Evolutionary conservation across 2,329 filamentous ascomycete genomes (phyloP).

Genomic region (Pseudophaeomoniella oleicola): DNA sequence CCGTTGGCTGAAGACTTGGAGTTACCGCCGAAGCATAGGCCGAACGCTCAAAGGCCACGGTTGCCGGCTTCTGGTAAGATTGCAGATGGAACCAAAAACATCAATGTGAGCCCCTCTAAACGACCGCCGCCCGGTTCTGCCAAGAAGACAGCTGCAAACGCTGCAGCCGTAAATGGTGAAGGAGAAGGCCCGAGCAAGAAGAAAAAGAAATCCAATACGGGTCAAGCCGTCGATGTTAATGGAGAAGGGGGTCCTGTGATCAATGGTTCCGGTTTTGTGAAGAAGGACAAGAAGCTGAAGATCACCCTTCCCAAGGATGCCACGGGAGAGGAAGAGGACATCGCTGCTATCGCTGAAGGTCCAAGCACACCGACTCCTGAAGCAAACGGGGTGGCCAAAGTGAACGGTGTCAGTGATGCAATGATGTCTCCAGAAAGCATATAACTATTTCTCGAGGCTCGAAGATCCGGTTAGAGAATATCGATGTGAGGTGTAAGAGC

Average conservation of each 20-base stretch:
- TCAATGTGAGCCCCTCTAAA: slow-evolving; percentile 25
- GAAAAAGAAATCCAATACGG: slow-evolving; percentile 9
- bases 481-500: too few relatives aligned
- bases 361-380: not conserved
- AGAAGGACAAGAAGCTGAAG: not conserved
- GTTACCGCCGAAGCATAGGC: slow-evolving; percentile 75
- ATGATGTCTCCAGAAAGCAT: not conserved
- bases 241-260: not conserved
- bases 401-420: not conserved
- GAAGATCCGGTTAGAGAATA: too few relatives aligned
- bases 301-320: not conserved
- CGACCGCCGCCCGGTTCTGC: slow-evolving; percentile 16
- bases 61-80: slow-evolving; percentile 32
- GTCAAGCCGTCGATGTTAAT: slow-evolving; percentile 1
- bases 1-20: slow-evolving; percentile 89
- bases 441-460: not conserved
- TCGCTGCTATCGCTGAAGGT: not conserved
- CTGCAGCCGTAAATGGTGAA: slow-evolving; percentile 5
- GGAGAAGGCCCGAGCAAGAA: slow-evolving; percentile 7
- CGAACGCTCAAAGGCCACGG: slow-evolving; percentile 25
- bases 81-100: slow-evolving; percentile 16
- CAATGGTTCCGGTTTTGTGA: not conserved
- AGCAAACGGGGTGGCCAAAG: not conserved
- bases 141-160: slow-evolving; percentile 5
- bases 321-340: not conserved